Percentiles rank a stretch among this genome's conserved stretches.
phyloP scores from a whole-genome alignment of 2,329 filamentous ascomycete genomes.

The Colletotrichum sojae region DNA sequence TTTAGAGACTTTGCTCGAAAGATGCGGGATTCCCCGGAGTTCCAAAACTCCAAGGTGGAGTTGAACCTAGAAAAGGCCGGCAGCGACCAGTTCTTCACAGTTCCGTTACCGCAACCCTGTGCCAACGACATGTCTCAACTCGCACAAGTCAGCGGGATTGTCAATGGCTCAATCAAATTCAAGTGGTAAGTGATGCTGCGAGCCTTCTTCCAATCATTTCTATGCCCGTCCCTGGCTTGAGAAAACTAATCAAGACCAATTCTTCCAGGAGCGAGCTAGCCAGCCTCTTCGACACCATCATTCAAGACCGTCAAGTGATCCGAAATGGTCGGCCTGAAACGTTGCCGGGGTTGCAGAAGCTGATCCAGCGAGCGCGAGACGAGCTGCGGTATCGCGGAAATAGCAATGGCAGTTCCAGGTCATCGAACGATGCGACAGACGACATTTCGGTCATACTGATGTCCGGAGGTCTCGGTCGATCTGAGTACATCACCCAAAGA shows the following conservation, averaged over 20 bases:
- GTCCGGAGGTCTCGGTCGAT: constrained; percentile 10
- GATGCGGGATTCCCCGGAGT: constrained; percentile 9
- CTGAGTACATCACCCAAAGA: constrained; percentile 7
- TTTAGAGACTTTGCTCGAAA: neutral
- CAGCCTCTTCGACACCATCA: neutral
- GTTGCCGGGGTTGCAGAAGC: constrained; percentile 5
- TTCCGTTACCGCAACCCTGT: constrained; percentile 5
- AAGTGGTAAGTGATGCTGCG: neutral
- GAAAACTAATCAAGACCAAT: neutral
- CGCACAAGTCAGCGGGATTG: neutral
- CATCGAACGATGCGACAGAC: constrained; percentile 3
- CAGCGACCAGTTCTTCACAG: constrained; percentile 5
- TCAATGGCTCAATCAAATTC: neutral
- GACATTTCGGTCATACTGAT: constrained; percentile 15
- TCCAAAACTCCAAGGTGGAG: constrained; percentile 8
- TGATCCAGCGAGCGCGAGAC: constrained; percentile 10
- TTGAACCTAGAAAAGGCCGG: constrained; percentile 7
- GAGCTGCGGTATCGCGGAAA: constrained; percentile 10
- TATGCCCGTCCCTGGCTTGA: neutral
- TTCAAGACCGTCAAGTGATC: constrained; percentile 1
- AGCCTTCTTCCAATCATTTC: neutral
- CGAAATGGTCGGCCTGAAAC: constrained; percentile 7
- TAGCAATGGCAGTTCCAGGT: neutral
- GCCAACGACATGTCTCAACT: constrained; percentile 6
- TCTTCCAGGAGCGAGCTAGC: constrained; percentile 4